A percentile compares a stretch with the other conserved stretches of the same genome.
Evolutionary conservation across 345 rosid species (phyloP).

Genomic region (Arabidopsis arenosa): DNA sequence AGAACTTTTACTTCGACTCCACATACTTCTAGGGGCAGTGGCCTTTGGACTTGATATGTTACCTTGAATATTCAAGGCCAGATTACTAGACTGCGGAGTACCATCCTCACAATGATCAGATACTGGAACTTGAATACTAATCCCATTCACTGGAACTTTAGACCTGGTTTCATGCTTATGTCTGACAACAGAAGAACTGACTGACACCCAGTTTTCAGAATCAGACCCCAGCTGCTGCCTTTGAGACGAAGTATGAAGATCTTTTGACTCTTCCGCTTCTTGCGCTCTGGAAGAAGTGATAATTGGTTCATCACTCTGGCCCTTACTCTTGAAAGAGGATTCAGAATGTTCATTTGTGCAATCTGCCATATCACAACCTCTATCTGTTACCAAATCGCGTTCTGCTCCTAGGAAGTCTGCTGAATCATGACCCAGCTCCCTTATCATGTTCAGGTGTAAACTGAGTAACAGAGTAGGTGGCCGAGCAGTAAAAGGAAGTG

Average conservation of each 20-base stretch:
- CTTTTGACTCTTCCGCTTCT: constrained; percentile 45
- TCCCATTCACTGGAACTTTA: constrained; percentile 47
- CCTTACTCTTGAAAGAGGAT: constrained; percentile 33
- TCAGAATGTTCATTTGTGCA: constrained; percentile 43
- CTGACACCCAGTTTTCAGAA: constrained; percentile 38
- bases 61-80: constrained; percentile 65
- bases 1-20: constrained; percentile 73
- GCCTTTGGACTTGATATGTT: constrained; percentile 75
- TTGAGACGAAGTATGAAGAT: constrained; percentile 40
- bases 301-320: constrained; percentile 34
- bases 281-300: constrained; percentile 44
- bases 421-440: constrained; percentile 58
- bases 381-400: constrained; percentile 45
- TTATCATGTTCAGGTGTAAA: constrained; percentile 73
- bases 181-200: constrained; percentile 43
- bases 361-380: constrained; percentile 43
- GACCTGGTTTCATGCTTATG: constrained; percentile 48
- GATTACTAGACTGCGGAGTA: constrained; percentile 54
- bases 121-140: constrained; percentile 66
- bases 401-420: constrained; percentile 46
- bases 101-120: constrained; percentile 48
- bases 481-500: constrained; percentile 57
- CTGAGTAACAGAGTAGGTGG: constrained; percentile 63
- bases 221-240: constrained; percentile 47
- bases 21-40: constrained; percentile 85